Evolutionary conservation across 805 yeast genomes (phyloP).

Genomic region (Metschnikowia henanensis): DNA sequence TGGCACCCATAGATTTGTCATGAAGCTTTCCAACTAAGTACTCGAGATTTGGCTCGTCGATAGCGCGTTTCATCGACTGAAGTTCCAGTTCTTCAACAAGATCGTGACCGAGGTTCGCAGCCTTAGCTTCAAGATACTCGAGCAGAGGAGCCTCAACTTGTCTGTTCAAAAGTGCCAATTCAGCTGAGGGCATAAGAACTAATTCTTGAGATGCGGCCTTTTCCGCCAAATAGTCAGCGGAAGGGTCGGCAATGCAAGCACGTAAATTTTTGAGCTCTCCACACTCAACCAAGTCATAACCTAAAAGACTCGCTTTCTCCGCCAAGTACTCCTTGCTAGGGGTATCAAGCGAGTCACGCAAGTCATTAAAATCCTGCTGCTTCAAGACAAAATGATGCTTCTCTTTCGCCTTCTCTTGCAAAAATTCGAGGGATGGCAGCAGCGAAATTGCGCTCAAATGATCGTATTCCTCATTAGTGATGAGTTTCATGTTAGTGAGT

Average conservation of each 20-base stretch:
- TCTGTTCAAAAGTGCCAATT: conserved; percentile 9
- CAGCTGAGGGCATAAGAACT: conserved; percentile 10
- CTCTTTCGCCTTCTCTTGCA: conserved; percentile 17
- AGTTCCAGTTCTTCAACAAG: conserved; percentile 6
- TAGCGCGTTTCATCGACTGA: conserved; percentile 6
- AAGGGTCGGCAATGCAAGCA: conserved; percentile 6
- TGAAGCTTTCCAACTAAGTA: conserved; percentile 14
- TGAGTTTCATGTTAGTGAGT: conserved; percentile 26
- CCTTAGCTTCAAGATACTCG: conserved; percentile 11
- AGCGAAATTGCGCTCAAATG: conserved; percentile 10
- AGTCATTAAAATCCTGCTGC: conserved; percentile 12
- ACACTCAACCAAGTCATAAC: conserved; percentile 8
- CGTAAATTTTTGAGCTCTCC: conserved; percentile 14
- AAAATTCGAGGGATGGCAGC: conserved; percentile 16
- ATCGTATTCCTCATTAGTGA: conserved; percentile 20
- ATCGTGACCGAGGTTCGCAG: conserved; percentile 4
- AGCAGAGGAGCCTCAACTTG: conserved; percentile 12
- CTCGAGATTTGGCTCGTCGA: conserved; percentile 11
- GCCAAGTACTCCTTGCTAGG: conserved; percentile 18
- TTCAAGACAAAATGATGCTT: conserved; percentile 15
- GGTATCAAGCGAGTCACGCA: conserved; percentile 18
- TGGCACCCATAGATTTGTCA: conserved; percentile 9
- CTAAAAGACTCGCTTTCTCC: conserved; percentile 12
- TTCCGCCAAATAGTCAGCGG: conserved; percentile 7
- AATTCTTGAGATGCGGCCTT: conserved; percentile 9